These are phyloP conservation scores for Globisporangium perplexum DNA, from an alignment of 352 stramenopile genomes.

Conservation along the genomic window DNA sequence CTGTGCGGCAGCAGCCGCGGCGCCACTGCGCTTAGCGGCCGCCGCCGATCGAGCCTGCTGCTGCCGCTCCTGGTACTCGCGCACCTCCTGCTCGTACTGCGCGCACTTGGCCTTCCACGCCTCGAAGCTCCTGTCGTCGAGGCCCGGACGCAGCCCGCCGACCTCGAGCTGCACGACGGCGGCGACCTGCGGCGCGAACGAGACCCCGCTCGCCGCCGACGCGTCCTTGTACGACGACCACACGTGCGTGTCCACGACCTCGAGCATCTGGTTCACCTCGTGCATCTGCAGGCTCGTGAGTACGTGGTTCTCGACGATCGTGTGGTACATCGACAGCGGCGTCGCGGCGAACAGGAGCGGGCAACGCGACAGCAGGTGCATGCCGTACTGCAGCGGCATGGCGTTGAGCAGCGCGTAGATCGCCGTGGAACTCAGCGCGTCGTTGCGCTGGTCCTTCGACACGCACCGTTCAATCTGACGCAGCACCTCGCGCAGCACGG, in stretches of 20 bases:
- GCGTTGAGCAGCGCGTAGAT: slow-evolving; percentile 69
- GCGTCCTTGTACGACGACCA: slow-evolving; percentile 77
- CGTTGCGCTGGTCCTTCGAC: slow-evolving; percentile 25
- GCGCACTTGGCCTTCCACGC: slow-evolving; percentile 49
- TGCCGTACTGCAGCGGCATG: slow-evolving; percentile 41
- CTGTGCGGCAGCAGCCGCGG: background rate
- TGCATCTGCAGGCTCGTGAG: slow-evolving; percentile 60
- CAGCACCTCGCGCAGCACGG: slow-evolving; percentile 38
- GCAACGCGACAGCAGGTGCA: slow-evolving; percentile 54
- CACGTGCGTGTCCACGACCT: slow-evolving; percentile 76
- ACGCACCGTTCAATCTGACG: slow-evolving; percentile 35
- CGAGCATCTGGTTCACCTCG: slow-evolving; percentile 65
- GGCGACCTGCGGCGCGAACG: slow-evolving; percentile 63
- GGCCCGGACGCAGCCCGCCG: slow-evolving; percentile 24
- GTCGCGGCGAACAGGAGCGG: slow-evolving; percentile 59
- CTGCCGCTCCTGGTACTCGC: slow-evolving; percentile 11
- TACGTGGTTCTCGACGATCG: slow-evolving; percentile 65
- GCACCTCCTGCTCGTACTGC: slow-evolving; percentile 37
- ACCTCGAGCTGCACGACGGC: slow-evolving; percentile 68
- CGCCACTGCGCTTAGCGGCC: background rate
- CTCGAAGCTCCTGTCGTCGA: slow-evolving; percentile 43
- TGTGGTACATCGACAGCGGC: slow-evolving; percentile 71
- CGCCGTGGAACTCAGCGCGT: slow-evolving; percentile 47
- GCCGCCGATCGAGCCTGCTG: background rate
- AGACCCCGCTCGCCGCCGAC: slow-evolving; percentile 36